phyloP scores from a whole-genome alignment of 2,329 filamentous ascomycete genomes.

The Bipolaris oryzae region DNA sequence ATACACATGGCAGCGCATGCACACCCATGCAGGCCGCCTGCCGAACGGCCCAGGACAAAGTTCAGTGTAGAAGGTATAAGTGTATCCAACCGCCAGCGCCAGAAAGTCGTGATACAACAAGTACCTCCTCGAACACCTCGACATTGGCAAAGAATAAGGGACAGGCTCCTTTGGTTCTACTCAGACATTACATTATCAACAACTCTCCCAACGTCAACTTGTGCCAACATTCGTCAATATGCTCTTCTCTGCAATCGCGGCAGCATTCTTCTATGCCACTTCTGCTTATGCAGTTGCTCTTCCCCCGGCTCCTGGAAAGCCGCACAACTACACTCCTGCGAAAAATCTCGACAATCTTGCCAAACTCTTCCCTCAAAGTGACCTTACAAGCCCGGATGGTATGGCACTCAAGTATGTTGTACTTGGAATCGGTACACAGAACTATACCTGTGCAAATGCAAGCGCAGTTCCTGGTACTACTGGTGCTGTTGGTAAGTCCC shows the following conservation, averaged over 20 bases:
- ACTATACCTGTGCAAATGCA: slow-evolving; percentile 55
- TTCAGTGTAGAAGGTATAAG: slow-evolving; percentile 37
- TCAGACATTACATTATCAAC: background rate
- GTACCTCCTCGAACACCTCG: slow-evolving; percentile 25
- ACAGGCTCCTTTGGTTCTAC: background rate
- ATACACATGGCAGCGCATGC: slow-evolving; percentile 40
- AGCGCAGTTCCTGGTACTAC: slow-evolving; percentile 39
- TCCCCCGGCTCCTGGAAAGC: slow-evolving; percentile 20
- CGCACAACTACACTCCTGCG: slow-evolving; percentile 20
- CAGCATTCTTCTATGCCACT: slow-evolving; percentile 28
- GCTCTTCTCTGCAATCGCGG: slow-evolving; percentile 36
- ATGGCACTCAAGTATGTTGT: slow-evolving; percentile 53
- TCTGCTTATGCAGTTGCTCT: slow-evolving; percentile 24
- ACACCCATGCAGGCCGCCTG: slow-evolving; percentile 34
- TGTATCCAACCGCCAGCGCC: slow-evolving; percentile 27
- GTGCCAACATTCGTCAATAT: slow-evolving; percentile 24
- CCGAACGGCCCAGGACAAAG: slow-evolving; percentile 34
- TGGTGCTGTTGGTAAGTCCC: slow-evolving; percentile 40
- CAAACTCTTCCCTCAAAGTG: slow-evolving; percentile 36
- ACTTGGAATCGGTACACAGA: slow-evolving; percentile 59
- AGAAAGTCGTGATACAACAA: slow-evolving; percentile 19
- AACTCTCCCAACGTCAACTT: background rate
- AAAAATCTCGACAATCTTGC: slow-evolving; percentile 34
- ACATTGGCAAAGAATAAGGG: slow-evolving; percentile 1
- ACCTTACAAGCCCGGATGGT: slow-evolving; percentile 36